Evolutionary conservation across 768 basidiomycete genomes (phyloP), one percentile per base, ranked within the genome.

Genomic region (Agaricus sinodeliciosus): DNA sequence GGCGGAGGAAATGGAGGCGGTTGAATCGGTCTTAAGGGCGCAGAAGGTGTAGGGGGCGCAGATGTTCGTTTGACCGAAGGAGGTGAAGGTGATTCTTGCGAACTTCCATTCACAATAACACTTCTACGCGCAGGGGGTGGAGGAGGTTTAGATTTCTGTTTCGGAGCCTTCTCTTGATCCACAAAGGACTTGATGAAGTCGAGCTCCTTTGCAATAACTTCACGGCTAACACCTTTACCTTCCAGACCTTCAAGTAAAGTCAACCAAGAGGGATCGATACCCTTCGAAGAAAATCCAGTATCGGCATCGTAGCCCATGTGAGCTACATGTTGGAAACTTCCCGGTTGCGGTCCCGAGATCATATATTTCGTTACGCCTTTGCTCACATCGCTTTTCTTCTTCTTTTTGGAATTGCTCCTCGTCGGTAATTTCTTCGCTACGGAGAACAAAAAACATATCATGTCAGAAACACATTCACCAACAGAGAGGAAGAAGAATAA

Each of bases 251-350:
- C 74, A 2, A 97, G 73, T 52, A 98, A 68, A 1, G 81, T 72
- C 42, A 81, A 73, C 95, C 95, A 98, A 4, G 87, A 90, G 1
- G 90, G 82, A 66, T 99, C 95, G 4, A 99, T 89, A 49, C 90
- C 90, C 13, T 75, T 78, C 0, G 87, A 89, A 0, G 84, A 86
- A 67, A 92, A 97, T 2, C 95, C 95, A 22, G 83, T 80, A 58
- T 95, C 84, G 0, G 79, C 66, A 61, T 96, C 90, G 66, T 87
- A 96, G 11, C 94, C 94, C 89, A 99, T 95, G 64, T 97, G 94
- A 0, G 88, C 92, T 41, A 96, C 77, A 63, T 97, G 94, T 53
- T 81, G 78, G 72, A 97, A 97, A 7, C 86, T 86, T 12, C 84
- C 84, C 1, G 72, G 66, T 3, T 82, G 79, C 2, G 94, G 94